Percentiles rank a stretch among this genome's conserved stretches.
Evolutionary conservation across 2,329 filamentous ascomycete species (phyloP).

Genomic region (Colletotrichum tofieldiae): DNA sequence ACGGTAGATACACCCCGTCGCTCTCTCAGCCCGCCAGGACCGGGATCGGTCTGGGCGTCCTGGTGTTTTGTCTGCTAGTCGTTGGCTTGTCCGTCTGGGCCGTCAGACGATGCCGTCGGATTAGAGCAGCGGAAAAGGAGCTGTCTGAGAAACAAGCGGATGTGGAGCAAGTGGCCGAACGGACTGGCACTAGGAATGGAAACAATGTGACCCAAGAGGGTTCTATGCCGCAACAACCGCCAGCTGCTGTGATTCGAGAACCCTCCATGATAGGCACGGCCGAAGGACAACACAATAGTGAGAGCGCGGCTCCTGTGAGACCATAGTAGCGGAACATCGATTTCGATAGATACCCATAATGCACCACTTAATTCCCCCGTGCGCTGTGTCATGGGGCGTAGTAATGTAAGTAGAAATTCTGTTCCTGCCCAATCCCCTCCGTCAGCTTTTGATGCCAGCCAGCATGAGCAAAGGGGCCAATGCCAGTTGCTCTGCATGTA

Average conservation of each 20-base stretch:
- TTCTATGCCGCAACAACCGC: background rate
- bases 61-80: slow-evolving; percentile 1
- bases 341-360: background rate
- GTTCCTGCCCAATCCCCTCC: background rate
- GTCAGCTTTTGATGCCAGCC: background rate
- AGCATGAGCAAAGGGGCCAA: background rate
- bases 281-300: background rate
- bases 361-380: background rate
- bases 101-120: slow-evolving; percentile 23
- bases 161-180: background rate
- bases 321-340: background rate
- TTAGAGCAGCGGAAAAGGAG: slow-evolving; percentile 21
- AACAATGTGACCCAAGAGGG: background rate
- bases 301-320: background rate
- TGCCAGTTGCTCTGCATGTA: slow-evolving; percentile 8
- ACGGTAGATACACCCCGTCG: background rate
- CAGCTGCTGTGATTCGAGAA: background rate
- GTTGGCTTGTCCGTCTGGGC: slow-evolving; percentile 22
- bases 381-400: background rate
- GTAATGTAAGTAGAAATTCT: no score
- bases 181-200: background rate
- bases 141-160: slow-evolving; percentile 15
- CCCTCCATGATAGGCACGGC: background rate
- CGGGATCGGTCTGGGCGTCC: slow-evolving; percentile 5
- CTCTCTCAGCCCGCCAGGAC: background rate